Base-by-base conservation (phyloP, 2,329 filamentous ascomycete genomes). In the Microdochium trichocladiopsis region DNA sequence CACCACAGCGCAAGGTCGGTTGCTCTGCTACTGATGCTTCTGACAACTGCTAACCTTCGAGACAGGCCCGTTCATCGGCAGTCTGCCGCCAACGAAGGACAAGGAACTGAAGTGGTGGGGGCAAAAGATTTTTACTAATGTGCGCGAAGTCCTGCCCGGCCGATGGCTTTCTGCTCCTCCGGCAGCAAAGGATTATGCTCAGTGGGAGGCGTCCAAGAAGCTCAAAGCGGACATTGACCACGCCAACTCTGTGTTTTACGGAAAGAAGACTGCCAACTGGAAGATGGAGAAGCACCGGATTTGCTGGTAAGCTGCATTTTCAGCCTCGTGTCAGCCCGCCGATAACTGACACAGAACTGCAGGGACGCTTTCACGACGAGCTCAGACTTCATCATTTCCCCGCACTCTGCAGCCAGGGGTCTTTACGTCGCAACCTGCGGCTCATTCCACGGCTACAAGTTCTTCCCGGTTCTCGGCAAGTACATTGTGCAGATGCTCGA, bases 361-460 rank as follows among this genome's bases (percentile, higher is more conserved):
- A 86, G 83, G 84, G 84, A 87, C 56, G 83, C 82, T 10, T 80
- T 86, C 58, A 84, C 82, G 0, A 75, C 80, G 2, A 80, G 72
- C 60, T 72, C 74, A 22, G 82, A 87, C 60, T 84, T 84, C 58
- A 75, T 87, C 55, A 79, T 87, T 58, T 80, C 79, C 4, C 79
- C 80, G 0, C 76, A 84, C 57, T 53, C 74, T 0, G 71, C 69
- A 28, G 77, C 61, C 21, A 62, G 63, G 48, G 81, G 81, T 22
- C 66, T 88, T 0, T 86, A 79, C 58, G 60, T 88, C 2, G 84
- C 83, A 0, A 81, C 80, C 0, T 83, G 82, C 12, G 84, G 84
- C 6, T 86, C 82, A 0, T 85, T 86, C 58, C 84, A 88, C 64
- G 78, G 80, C 16, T 87, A 76, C 72, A 87, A 87, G 65, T 86